Evolutionary conservation across 1,139 yeast genomes (phyloP).

Genomic region (Pichia sp.): DNA sequence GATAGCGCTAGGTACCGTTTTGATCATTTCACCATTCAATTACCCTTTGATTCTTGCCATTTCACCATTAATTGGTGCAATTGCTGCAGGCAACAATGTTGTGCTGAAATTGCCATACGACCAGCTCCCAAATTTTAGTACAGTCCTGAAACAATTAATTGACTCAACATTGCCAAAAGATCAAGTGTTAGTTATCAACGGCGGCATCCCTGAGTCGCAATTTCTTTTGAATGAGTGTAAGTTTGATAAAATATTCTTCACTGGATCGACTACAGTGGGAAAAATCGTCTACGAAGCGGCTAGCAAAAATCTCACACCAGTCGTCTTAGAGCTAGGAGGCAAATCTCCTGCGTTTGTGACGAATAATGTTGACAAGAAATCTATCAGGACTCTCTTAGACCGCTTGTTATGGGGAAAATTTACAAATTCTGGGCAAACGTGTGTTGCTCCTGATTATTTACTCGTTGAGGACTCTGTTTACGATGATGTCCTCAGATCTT

Average conservation of each 20-base stretch:
- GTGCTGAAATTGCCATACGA: slow-evolving; percentile 75
- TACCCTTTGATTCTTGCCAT: slow-evolving; percentile 70
- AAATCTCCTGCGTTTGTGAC: slow-evolving; percentile 80
- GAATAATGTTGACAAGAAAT: slow-evolving; percentile 37
- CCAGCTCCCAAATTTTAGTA: slow-evolving; percentile 59
- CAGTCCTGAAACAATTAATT: slow-evolving; percentile 54
- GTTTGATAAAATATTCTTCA: slow-evolving; percentile 81
- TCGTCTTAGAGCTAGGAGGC: slow-evolving; percentile 85
- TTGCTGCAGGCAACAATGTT: slow-evolving; percentile 85
- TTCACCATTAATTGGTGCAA: slow-evolving; percentile 71
- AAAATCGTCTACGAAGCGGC: slow-evolving; percentile 75
- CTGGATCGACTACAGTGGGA: slow-evolving; percentile 80
- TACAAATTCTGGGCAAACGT: slow-evolving; percentile 83
- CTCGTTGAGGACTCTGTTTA: slow-evolving; percentile 59
- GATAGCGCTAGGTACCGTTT: slow-evolving; percentile 72
- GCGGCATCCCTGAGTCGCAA: slow-evolving; percentile 69
- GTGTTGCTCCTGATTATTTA: slow-evolving; percentile 84
- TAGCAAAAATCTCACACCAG: slow-evolving; percentile 79
- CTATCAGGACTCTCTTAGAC: slow-evolving; percentile 51
- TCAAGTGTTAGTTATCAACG: slow-evolving; percentile 61
- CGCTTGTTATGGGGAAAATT: slow-evolving; percentile 78
- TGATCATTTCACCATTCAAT: slow-evolving; percentile 82
- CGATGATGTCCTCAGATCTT: slow-evolving; percentile 47
- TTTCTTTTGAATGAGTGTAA: slow-evolving; percentile 54
- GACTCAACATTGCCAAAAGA: slow-evolving; percentile 48